A percentile compares a stretch with the other conserved stretches of the same genome.
These are phyloP conservation scores for Spergularia azorica DNA, from an alignment of 179 eudicot genomes.

Conservation along the genomic window DNA sequence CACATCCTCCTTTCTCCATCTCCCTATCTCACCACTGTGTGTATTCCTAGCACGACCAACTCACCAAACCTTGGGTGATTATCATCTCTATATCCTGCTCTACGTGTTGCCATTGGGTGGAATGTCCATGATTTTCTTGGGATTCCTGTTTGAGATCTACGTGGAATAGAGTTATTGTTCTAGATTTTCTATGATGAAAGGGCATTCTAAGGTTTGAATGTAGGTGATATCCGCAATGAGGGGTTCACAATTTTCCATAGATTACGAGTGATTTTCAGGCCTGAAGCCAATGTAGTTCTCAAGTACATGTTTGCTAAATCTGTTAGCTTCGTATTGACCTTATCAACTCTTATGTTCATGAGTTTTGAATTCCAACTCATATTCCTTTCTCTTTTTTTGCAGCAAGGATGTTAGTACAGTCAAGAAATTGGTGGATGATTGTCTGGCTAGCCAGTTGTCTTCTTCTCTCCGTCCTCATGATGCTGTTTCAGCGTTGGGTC, in stretches of 20 bases:
- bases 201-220: not conserved
- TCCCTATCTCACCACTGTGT: no score
- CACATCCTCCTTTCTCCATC: no score
- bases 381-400: conserved; percentile 32
- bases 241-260: not conserved
- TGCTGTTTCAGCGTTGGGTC: conserved; percentile 98
- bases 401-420: conserved; percentile 96
- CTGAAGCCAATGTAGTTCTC: not conserved
- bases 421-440: conserved; percentile 90
- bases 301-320: not conserved
- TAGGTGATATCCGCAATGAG: not conserved
- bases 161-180: no score
- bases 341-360: not conserved
- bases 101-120: no score
- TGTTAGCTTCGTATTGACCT: not conserved
- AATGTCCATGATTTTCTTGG: no score
- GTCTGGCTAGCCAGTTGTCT: conserved; percentile 65
- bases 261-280: not conserved
- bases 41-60: no score
- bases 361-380: not conserved
- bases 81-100: no score
- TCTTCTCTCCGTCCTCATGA: conserved; percentile 98
- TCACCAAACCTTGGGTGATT: no score
- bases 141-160: no score
- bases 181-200: no score